phyloP scores from a whole-genome alignment of 176 grass and related monocot genomes.

The Avena atlantica region DNA sequence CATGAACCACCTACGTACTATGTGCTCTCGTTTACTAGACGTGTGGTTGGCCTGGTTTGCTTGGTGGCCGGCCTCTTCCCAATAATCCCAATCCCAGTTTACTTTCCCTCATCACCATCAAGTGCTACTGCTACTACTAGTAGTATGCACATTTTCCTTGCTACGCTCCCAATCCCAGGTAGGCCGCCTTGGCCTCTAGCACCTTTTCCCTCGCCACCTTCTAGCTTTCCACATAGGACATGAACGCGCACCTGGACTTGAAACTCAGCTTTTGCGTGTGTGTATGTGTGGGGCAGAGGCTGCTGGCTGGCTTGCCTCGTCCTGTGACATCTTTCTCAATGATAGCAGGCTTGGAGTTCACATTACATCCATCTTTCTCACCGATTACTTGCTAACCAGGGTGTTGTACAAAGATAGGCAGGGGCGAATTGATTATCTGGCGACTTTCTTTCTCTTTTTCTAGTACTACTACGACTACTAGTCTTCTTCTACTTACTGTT shows the following conservation, averaged over 20 bases:
- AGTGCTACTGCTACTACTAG: neutral
- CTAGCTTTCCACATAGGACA: slow-evolving; percentile 48
- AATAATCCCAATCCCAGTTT: neutral
- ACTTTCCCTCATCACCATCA: slow-evolving; percentile 38
- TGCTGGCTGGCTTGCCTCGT: slow-evolving; percentile 16
- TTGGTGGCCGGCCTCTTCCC: slow-evolving; percentile 34
- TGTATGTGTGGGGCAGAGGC: slow-evolving; percentile 32
- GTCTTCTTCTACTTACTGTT: neutral
- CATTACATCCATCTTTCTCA: neutral
- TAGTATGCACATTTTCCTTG: neutral
- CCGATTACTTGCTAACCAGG: slow-evolving; percentile 38
- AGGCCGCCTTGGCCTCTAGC: slow-evolving; percentile 30
- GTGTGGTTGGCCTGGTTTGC: slow-evolving; percentile 32
- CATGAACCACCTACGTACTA: slow-evolving; percentile 2
- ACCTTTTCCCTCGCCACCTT: slow-evolving; percentile 36
- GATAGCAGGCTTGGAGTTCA: slow-evolving; percentile 23
- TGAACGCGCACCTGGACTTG: slow-evolving; percentile 13
- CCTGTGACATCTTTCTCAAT: slow-evolving; percentile 43
- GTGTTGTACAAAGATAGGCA: slow-evolving; percentile 1
- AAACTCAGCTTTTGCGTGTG: slow-evolving; percentile 1
- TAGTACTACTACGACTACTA: no score
- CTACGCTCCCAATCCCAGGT: slow-evolving; percentile 31
- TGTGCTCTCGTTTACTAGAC: slow-evolving; percentile 29
- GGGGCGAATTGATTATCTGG: slow-evolving; percentile 4
- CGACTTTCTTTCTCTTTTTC: slow-evolving; percentile 6